phyloP scores from a whole-genome alignment of 73 alveolate genomes.

The Stentor roeselii region DNA sequence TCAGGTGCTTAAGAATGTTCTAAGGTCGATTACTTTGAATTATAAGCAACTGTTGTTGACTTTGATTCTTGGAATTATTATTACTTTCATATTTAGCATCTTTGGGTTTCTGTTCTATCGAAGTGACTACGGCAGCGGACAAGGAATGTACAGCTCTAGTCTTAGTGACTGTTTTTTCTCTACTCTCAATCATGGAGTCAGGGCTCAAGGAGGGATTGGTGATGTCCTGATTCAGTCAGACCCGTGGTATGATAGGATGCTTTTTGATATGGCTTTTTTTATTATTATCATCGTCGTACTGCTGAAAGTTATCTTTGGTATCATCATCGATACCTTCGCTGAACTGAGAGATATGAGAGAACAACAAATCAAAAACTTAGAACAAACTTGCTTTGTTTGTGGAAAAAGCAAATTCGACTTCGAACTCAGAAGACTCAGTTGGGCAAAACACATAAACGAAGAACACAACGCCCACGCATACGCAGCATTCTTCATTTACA shows the following conservation, averaged over 20 bases:
- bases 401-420: constrained; percentile 40
- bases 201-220: constrained; percentile 85
- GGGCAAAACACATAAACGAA: constrained; percentile 58
- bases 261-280: constrained; percentile 58
- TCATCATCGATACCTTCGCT: constrained; percentile 84
- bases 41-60: constrained; percentile 74
- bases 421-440: constrained; percentile 78
- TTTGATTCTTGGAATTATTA: constrained; percentile 72
- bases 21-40: constrained; percentile 76
- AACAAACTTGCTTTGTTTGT: constrained; percentile 73
- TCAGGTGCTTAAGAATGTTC: constrained; percentile 73
- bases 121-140: constrained; percentile 62
- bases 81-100: constrained; percentile 76
- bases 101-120: constrained; percentile 72
- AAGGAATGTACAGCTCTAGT: constrained; percentile 43
- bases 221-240: constrained; percentile 43
- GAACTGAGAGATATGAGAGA: constrained; percentile 73
- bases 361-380: constrained; percentile 65
- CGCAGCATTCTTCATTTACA: constrained; percentile 35
- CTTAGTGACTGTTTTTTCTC: constrained; percentile 67
- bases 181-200: constrained; percentile 66
- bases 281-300: constrained; percentile 63
- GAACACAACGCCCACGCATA: constrained; percentile 64
- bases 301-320: constrained; percentile 79
- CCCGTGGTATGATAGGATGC: constrained; percentile 43